Base-by-base conservation (phyloP, 2,329 filamentous ascomycete genomes). In the Acarospora socialis region DNA sequence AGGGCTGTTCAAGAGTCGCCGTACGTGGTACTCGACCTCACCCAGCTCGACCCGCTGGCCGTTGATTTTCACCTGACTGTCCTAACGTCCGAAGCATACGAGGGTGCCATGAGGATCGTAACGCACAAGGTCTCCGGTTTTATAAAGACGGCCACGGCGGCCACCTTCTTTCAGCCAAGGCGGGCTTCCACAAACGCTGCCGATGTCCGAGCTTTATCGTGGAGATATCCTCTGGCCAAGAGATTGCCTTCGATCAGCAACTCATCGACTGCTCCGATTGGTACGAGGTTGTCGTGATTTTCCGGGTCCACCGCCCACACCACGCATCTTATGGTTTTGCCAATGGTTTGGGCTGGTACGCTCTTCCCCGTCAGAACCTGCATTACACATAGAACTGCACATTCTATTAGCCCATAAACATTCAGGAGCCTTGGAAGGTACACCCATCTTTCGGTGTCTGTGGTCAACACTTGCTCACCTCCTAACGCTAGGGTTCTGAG, bases 401-500 rank as follows among this genome's bases (percentile, higher is more conserved):
- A n/a, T n/a, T n/a, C n/a, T n/a, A n/a, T n/a, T n/a, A n/a, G n/a
- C n/a, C n/a, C n/a, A n/a, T n/a, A n/a, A n/a, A n/a, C n/a, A n/a
- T n/a, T n/a, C n/a, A n/a, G n/a, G n/a, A n/a, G n/a, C n/a, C n/a
- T n/a, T n/a, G n/a, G n/a, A n/a, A n/a, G n/a, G n/a, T n/a, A n/a
- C n/a, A n/a, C n/a, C 10, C 21, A 8, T 8, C 8, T 8, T 22
- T 8, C 21, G 8, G 21, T 12, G 12, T 22, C 21, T 8, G 8
- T 12, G 21, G 21, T 8, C 10, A 22, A 22, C 8, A 39, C n/a
- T 8, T 29, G 14, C 26, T 40, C 38, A n/a, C 38, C 38, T 10
- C 15, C 32, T 18, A 59, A 50, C 2, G 54, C 48, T 26, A 69
- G 43, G 0, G 52, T 53, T 32, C 53, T 59, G 21, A 69, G 42